These are phyloP conservation scores for Chloropicon primus DNA, from an alignment of 139 green algal species.

Conservation along the genomic window DNA sequence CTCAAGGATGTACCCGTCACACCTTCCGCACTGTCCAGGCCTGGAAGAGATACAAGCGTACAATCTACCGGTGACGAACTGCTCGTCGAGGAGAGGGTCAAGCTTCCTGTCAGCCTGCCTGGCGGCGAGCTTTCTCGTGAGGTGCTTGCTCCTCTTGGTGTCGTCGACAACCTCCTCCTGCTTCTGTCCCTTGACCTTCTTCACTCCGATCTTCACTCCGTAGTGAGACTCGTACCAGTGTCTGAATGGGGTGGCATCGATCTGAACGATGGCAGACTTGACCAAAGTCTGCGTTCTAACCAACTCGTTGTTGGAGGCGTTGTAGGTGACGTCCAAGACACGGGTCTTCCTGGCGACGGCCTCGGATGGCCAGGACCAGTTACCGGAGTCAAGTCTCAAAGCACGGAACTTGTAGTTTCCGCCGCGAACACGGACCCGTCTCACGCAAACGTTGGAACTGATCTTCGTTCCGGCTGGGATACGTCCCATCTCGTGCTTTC, in stretches of 20 bases:
- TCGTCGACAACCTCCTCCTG: conserved; percentile 20
- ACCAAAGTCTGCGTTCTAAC: conserved; percentile 97
- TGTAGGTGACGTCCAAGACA: conserved; percentile 95
- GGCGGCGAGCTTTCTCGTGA: conserved; percentile 20
- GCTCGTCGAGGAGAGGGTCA: conserved; percentile 69
- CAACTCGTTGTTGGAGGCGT: conserved; percentile 99
- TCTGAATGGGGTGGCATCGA: conserved; percentile 94
- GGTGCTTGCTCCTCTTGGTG: conserved; percentile 7
- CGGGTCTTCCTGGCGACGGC: conserved; percentile 83
- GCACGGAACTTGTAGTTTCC: conserved; percentile 98
- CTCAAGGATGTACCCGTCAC: conserved; percentile 85
- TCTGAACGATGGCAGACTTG: conserved; percentile 88
- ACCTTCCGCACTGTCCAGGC: conserved; percentile 65
- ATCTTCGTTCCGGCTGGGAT: conserved; percentile 94
- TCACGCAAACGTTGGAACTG: conserved; percentile 72
- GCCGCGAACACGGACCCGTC: conserved; percentile 76
- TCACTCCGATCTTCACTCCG: conserved; percentile 81
- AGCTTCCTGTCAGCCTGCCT: conserved; percentile 37
- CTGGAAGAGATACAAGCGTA: conserved; percentile 61
- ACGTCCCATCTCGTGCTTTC: conserved; percentile 97
- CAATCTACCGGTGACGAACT: conserved; percentile 82
- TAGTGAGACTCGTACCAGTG: conserved; percentile 80
- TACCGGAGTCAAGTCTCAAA: conserved; percentile 88
- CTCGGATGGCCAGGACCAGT: conserved; percentile 88
- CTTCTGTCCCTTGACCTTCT: conserved; percentile 39